These are phyloP conservation scores for Eragrostis nindensis DNA, from an alignment of 176 grass and related monocot genomes.

Conservation along the genomic window DNA sequence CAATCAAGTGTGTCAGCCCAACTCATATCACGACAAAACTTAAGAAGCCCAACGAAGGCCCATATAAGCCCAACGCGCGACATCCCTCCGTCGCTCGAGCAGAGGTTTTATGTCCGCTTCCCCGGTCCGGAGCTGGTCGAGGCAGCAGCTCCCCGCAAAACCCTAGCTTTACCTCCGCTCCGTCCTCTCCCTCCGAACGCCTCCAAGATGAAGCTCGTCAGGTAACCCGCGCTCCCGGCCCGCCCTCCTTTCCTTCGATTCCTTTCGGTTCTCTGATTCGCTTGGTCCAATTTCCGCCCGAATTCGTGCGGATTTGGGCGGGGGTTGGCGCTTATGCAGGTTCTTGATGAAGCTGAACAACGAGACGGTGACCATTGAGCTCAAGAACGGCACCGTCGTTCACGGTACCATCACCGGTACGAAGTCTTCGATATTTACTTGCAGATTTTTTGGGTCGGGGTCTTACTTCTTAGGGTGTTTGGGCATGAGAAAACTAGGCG, in stretches of 20 bases:
- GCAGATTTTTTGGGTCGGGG: not conserved
- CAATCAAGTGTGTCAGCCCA: not conserved
- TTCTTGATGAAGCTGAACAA: slow-evolving; percentile 96
- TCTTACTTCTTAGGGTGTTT: slow-evolving; percentile 7
- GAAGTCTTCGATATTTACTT: not conserved
- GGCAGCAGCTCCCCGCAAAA: slow-evolving; percentile 56
- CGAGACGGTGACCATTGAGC: slow-evolving; percentile 86
- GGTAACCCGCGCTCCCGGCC: slow-evolving; percentile 21
- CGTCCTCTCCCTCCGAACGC: slow-evolving; percentile 10
- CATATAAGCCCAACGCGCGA: slow-evolving; percentile 14
- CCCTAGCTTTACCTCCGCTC: slow-evolving; percentile 51
- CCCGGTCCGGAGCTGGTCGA: slow-evolving; percentile 39
- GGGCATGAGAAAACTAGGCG: not conserved
- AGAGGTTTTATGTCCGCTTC: slow-evolving; percentile 33
- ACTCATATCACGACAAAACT: too few relatives aligned
- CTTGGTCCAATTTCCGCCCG: slow-evolving; percentile 15
- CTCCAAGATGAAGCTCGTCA: slow-evolving; percentile 88
- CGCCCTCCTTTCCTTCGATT: not conserved
- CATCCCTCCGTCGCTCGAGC: not conserved
- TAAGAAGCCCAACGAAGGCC: not conserved
- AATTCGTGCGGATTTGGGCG: slow-evolving; percentile 37
- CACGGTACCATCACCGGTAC: slow-evolving; percentile 80
- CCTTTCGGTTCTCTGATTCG: not conserved
- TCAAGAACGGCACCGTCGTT: slow-evolving; percentile 79
- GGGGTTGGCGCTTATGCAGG: slow-evolving; percentile 36